Conservation (phyloP, 2,329 filamentous ascomycete species). For the Fusarium goolgardi region DNA sequence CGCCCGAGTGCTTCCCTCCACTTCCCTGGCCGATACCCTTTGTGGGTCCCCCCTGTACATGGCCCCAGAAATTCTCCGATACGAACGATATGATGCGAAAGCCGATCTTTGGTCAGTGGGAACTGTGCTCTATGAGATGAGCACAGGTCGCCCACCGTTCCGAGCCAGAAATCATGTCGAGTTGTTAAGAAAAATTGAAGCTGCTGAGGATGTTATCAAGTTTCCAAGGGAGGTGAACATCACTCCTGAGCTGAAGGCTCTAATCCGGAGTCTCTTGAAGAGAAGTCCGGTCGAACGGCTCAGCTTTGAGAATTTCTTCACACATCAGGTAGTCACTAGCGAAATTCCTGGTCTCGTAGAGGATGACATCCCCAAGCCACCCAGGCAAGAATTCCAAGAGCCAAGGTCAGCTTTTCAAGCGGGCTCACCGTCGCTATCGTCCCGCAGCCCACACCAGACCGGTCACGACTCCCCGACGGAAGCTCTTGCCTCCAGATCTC, state of each 20-base stretch:
- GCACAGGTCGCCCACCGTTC: slow-evolving; percentile 89
- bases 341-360: slow-evolving; percentile 84
- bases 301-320: slow-evolving; percentile 88
- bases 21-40: slow-evolving; percentile 92
- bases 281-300: slow-evolving; percentile 86
- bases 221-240: slow-evolving; percentile 80
- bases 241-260: slow-evolving; percentile 79
- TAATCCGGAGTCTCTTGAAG: slow-evolving; percentile 86
- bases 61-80: slow-evolving; percentile 96
- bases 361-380: slow-evolving; percentile 72
- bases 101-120: slow-evolving; percentile 98
- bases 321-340: slow-evolving; percentile 75
- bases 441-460: slow-evolving; percentile 52
- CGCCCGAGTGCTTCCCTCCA: slow-evolving; percentile 88
- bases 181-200: slow-evolving; percentile 90
- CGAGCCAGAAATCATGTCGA: slow-evolving; percentile 95
- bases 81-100: slow-evolving; percentile 97
- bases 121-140: slow-evolving; percentile 96
- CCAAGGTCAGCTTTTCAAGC: slow-evolving; percentile 50
- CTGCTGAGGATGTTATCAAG: slow-evolving; percentile 83
- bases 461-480: slow-evolving; percentile 54
- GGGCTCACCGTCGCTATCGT: slow-evolving; percentile 46
- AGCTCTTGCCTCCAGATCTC: slow-evolving; percentile 52
- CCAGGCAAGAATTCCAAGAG: slow-evolving; percentile 55
- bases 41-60: slow-evolving; percentile 98